Conservation (phyloP, 1,139 yeast genomes). For the Zygosaccharomyces sapae region DNA sequence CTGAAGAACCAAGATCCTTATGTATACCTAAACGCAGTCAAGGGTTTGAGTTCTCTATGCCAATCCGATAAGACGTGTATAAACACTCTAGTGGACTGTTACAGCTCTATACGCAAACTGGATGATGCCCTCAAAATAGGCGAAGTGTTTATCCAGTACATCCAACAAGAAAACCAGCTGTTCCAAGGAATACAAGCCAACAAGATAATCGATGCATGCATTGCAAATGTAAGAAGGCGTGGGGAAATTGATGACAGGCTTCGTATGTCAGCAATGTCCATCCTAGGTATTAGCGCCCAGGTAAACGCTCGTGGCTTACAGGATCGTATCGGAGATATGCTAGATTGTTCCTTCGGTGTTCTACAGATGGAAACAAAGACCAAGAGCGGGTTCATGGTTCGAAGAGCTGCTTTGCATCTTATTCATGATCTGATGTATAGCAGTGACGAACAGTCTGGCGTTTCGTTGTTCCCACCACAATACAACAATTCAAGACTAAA, state of each 20-base stretch:
- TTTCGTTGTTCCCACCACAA: conserved; percentile 46
- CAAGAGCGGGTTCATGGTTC: conserved; percentile 47
- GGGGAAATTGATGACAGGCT: conserved; percentile 50
- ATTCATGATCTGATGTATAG: conserved; percentile 56
- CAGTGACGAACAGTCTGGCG: conserved; percentile 35
- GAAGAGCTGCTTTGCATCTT: conserved; percentile 71
- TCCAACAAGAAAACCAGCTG: conserved; percentile 48
- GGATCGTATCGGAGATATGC: conserved; percentile 47
- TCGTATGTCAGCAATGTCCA: conserved; percentile 82
- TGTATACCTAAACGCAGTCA: conserved; percentile 76
- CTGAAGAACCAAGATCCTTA: conserved; percentile 80
- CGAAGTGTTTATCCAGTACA: conserved; percentile 65
- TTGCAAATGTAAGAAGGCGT: conserved; percentile 30
- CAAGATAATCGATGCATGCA: conserved; percentile 36
- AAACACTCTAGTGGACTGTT: conserved; percentile 42
- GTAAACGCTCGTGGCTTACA: conserved; percentile 54
- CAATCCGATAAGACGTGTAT: conserved; percentile 43
- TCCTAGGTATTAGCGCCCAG: conserved; percentile 65
- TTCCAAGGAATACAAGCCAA: conserved; percentile 43
- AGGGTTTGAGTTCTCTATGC: conserved; percentile 62
- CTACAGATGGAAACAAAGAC: conserved; percentile 50
- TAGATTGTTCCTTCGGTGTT: conserved; percentile 76
- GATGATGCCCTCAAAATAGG: conserved; percentile 75
- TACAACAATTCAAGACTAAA: conserved; percentile 43
- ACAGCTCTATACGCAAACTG: conserved; percentile 39